These are phyloP conservation scores for Rosa rugosa DNA, from an alignment of 306 rosid species.

Conservation along the genomic window DNA sequence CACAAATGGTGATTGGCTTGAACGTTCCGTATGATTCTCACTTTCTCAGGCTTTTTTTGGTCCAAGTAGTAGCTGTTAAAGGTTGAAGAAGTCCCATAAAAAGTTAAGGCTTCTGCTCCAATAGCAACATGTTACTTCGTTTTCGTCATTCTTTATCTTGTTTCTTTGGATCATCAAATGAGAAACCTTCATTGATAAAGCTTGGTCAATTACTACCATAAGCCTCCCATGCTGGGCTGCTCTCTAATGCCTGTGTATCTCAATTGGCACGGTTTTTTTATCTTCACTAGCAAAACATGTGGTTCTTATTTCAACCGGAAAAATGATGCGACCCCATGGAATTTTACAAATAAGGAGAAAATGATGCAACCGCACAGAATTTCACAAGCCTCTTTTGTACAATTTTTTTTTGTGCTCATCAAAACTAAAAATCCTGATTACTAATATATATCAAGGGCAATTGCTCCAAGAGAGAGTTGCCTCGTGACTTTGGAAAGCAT, in stretches of 20 bases:
- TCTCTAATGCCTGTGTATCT: neutral
- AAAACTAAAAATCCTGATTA: neutral
- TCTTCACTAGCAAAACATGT: no score
- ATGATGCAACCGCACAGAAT: no score
- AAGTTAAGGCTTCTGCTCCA: neutral
- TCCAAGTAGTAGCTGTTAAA: neutral
- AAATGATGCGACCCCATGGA: no score
- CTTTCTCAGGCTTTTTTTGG: no score
- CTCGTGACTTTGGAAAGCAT: constrained; percentile 16
- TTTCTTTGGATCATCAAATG: neutral
- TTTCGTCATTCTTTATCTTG: neutral
- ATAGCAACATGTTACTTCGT: neutral
- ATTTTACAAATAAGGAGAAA: no score
- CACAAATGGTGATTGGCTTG: neutral
- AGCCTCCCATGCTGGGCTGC: neutral
- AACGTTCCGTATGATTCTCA: neutral
- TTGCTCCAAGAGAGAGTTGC: neutral
- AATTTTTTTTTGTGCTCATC: neutral
- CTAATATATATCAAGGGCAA: neutral
- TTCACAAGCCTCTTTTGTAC: no score
- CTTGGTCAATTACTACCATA: neutral
- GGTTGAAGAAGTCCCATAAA: neutral
- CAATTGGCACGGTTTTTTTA: neutral
- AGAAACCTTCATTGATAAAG: neutral
- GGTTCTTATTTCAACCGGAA: no score